Evolutionary conservation across 2,329 filamentous ascomycete species (phyloP), one percentile per base, ranked within the genome.

Genomic region (Periglandula ipomoeae): DNA sequence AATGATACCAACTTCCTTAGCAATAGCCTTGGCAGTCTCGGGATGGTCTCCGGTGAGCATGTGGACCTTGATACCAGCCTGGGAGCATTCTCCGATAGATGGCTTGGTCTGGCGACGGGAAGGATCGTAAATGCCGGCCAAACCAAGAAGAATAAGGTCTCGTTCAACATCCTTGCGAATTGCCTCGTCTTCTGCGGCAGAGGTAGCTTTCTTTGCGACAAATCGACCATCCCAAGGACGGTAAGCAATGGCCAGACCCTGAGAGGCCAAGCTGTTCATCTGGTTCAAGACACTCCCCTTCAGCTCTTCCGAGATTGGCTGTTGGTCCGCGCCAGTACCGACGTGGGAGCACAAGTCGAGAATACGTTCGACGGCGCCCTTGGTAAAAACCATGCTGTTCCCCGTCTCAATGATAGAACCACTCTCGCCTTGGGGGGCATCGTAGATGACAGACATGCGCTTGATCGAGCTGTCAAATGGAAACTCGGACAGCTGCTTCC

Each of bases 41-140:
- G 83, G 83, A 60, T 91, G 86, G 58, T 93, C 87, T 50, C 87
- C 87, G 20, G 87, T 93, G 27, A 91, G 75, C 87, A 91, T 90
- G 67, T 89, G 85, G 6, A 90, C 86, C 53, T 76, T 78, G 62
- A 90, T 89, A 44, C 87, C 86, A 23, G 87, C 87, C 41, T 75
- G 75, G 48, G 84, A 79, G 59, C 85, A 89, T 59, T 84, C 77
- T 20, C 72, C 72, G 50, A 90, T 87, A 6, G 86, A 82, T 1
- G 73, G 76, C 20, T 83, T 85, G 0, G 89, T 89, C 67, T 94
- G 89, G 2, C 81, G 79, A 2, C 89, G 86, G 48, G 88, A 89
- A 3, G 89, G 89, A 56, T 95, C 89, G 61, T 93, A 91, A 53
- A 95, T 84, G 49, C 88, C 89, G 44, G 86, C 83, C 9, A 95